Conservation (phyloP, 2,329 filamentous ascomycete genomes). For the Verruconis gallopava region DNA sequence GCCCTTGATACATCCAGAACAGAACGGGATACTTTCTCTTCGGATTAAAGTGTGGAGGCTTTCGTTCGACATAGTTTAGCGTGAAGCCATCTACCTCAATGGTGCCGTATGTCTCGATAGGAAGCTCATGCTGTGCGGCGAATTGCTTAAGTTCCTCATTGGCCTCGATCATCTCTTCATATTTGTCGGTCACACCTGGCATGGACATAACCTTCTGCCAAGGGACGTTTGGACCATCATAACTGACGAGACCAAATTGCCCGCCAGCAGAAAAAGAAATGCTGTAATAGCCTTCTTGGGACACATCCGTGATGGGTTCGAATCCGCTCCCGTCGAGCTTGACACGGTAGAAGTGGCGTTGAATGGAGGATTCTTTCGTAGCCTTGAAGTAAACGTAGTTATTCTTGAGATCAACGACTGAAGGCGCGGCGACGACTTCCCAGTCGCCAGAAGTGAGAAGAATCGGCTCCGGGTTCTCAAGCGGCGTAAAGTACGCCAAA, state of each 20-base stretch:
- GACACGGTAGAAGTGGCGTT: constrained; percentile 86
- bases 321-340: constrained; percentile 67
- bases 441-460: constrained; percentile 80
- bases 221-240: constrained; percentile 73
- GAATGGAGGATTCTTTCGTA: constrained; percentile 75
- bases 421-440: constrained; percentile 81
- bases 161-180: constrained; percentile 62
- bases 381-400: constrained; percentile 86
- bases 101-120: constrained; percentile 68
- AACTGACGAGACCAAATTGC: constrained; percentile 72
- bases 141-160: constrained; percentile 58
- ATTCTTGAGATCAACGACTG: constrained; percentile 68
- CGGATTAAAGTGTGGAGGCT: constrained; percentile 75
- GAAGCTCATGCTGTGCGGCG: constrained; percentile 66
- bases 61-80: constrained; percentile 65
- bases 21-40: constrained; percentile 84
- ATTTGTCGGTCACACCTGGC: constrained; percentile 50
- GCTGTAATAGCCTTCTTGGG: constrained; percentile 62
- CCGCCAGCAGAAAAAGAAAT: constrained; percentile 74
- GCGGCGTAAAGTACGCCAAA: constrained; percentile 79
- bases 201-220: constrained; percentile 87
- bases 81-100: constrained; percentile 71
- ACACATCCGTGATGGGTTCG: constrained; percentile 59
- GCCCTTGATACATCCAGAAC: constrained; percentile 89
- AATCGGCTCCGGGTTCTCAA: constrained; percentile 69